phyloP scores from a whole-genome alignment of 2,329 filamentous ascomycete genomes.

The Diaporthe sp. region DNA sequence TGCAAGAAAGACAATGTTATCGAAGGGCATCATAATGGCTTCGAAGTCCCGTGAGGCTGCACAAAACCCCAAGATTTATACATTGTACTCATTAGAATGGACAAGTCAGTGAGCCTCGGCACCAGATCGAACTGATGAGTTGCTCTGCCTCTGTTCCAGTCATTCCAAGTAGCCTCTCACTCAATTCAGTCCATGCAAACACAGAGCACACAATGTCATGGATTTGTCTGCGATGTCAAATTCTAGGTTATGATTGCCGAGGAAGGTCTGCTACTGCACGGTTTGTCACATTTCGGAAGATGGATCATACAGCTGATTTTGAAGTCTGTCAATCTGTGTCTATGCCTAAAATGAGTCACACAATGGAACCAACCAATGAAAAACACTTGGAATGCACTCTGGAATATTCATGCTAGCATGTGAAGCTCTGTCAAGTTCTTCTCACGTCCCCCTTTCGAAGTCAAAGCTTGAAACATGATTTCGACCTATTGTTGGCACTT shows the following conservation, averaged over 20 bases:
- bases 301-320: too few relatives aligned
- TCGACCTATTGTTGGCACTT: background rate
- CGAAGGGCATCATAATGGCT: background rate
- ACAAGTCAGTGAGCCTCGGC: background rate
- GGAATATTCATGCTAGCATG: too few relatives aligned
- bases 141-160: background rate
- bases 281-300: background rate
- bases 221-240: too few relatives aligned
- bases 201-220: background rate
- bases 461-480: background rate
- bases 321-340: too few relatives aligned
- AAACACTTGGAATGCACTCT: too few relatives aligned
- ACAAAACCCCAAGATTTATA: accelerated
- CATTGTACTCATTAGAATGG: background rate
- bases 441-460: too few relatives aligned
- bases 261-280: background rate
- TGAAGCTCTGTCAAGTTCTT: too few relatives aligned
- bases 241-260: background rate
- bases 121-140: background rate
- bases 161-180: background rate
- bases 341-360: too few relatives aligned
- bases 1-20: background rate
- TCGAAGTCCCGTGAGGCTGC: background rate
- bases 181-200: too few relatives aligned
- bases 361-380: too few relatives aligned